Conservation (phyloP, 1,284 basidiomycete genomes). For the Ceraceosorus guamensis region DNA sequence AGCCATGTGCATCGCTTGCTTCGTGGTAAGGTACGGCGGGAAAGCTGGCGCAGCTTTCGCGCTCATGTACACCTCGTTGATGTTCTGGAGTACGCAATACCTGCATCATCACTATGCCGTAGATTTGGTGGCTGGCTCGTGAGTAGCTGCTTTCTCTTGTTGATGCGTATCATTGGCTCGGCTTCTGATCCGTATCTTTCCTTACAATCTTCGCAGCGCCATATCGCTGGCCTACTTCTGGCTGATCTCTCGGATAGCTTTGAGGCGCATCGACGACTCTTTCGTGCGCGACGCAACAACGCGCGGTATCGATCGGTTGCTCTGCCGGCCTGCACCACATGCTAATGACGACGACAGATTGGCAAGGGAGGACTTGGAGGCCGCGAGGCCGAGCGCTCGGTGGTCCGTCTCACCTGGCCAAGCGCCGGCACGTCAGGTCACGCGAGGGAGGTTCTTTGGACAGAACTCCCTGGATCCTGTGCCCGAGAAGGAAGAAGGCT, state of each 20-base stretch:
- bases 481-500: no score
- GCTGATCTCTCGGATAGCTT: constrained; percentile 14
- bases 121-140: constrained; percentile 23
- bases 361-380: no score
- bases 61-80: constrained; percentile 20
- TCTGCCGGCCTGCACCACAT: constrained; percentile 5
- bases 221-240: constrained; percentile 22
- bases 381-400: no score
- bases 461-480: no score
- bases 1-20: constrained; percentile 22
- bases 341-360: no score
- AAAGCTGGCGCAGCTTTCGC: constrained; percentile 13
- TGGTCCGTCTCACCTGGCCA: no score
- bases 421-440: no score
- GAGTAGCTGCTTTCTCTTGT: neutral
- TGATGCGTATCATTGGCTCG: neutral
- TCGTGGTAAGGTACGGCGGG: constrained; percentile 20
- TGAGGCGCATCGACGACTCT: constrained; percentile 18
- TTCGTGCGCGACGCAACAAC: constrained; percentile 19
- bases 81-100: constrained; percentile 30
- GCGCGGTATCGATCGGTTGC: constrained; percentile 26
- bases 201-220: neutral
- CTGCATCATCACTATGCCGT: constrained; percentile 30
- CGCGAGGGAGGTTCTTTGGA: no score
- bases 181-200: neutral